Conservation (phyloP, 371 early-diverging fungal genomes). For the Parasitella parasitica region DNA sequence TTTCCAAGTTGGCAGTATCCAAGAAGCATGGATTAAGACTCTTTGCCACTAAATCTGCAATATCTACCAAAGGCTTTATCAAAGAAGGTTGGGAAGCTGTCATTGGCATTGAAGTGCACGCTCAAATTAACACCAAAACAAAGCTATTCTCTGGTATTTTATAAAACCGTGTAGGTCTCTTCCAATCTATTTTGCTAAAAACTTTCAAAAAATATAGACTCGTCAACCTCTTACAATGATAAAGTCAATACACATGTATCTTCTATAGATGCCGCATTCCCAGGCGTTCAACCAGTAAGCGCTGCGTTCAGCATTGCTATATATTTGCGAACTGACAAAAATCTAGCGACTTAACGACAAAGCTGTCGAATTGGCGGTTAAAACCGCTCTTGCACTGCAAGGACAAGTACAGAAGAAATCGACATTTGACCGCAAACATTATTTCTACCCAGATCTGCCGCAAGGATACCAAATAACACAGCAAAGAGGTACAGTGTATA, state of each 20-base stretch:
- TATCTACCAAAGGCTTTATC: constrained; percentile 1
- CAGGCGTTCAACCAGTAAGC: constrained; percentile 67
- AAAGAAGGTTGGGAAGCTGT: constrained; percentile 67
- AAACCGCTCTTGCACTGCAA: constrained; percentile 71
- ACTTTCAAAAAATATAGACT: constrained; percentile 20
- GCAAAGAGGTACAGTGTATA: constrained; percentile 51
- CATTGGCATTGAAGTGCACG: constrained; percentile 92
- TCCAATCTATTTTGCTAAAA: neutral
- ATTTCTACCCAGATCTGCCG: constrained; percentile 91
- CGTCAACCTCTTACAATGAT: constrained; percentile 57
- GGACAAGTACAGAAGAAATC: constrained; percentile 65
- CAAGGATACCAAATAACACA: constrained; percentile 96
- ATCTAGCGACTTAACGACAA: constrained; percentile 68
- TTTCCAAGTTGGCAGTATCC: neutral
- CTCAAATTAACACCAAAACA: constrained; percentile 70
- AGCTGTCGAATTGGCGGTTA: constrained; percentile 72
- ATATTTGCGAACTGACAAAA: no score
- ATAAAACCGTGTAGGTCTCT: neutral
- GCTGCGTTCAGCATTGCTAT: neutral
- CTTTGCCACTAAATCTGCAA: neutral
- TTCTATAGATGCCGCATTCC: constrained; percentile 81
- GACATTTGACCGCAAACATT: constrained; percentile 92
- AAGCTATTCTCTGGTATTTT: constrained; percentile 84
- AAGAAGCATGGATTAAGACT: neutral
- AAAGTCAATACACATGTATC: constrained; percentile 74